phyloP scores from a whole-genome alignment of 2,329 filamentous ascomycete species.

The Colletotrichum somersetense region DNA sequence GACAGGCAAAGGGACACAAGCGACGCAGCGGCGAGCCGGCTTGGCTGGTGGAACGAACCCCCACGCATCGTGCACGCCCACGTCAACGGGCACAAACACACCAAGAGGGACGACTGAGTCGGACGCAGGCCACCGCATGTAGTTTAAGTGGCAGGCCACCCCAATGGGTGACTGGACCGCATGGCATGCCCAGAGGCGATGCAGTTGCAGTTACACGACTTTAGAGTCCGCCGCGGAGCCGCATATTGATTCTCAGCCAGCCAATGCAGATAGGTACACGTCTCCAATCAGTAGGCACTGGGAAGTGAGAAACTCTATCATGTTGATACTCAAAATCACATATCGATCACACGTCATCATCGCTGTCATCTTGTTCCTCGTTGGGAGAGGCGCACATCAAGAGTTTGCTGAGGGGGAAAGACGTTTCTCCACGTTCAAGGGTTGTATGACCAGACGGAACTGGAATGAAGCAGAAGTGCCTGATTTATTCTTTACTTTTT shows the following conservation, averaged over 20 bases:
- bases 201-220: not conserved
- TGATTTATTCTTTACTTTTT: not conserved
- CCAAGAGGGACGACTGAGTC: not conserved
- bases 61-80: conserved; percentile 23
- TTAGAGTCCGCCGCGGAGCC: conserved; percentile 30
- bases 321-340: conserved; percentile 33
- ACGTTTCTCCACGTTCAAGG: not conserved
- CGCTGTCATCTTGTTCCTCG: conserved; percentile 21
- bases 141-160: not conserved
- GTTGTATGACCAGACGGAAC: not conserved
- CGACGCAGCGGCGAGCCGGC: not conserved
- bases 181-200: not conserved
- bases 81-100: not conserved
- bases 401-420: not conserved
- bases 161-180: conserved; percentile 7
- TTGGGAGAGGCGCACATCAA: conserved; percentile 16
- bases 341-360: conserved; percentile 38
- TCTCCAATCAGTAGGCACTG: conserved; percentile 13
- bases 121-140: not conserved
- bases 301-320: conserved; percentile 18
- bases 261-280: conserved; percentile 10
- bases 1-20: not conserved
- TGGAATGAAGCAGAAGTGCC: not conserved
- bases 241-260: conserved; percentile 24
- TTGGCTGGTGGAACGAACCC: conserved; percentile 29